Conservation (phyloP, 768 basidiomycete species). For the Lentinula boryana region DNA sequence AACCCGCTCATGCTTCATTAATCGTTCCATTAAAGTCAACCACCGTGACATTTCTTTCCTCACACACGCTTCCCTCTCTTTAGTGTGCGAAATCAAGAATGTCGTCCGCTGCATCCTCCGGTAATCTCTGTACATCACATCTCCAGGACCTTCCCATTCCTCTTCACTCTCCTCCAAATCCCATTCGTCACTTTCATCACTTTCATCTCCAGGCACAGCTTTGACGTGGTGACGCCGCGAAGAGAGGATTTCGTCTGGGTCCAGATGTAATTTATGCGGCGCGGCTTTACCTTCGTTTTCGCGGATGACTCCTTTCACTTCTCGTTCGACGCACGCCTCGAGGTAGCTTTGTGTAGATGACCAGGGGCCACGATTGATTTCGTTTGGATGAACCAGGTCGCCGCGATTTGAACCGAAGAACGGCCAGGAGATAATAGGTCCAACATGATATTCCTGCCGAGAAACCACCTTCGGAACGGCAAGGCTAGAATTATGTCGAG, state of each 20-base stretch:
- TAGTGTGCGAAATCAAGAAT: slow-evolving; percentile 68
- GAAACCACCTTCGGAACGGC: neutral
- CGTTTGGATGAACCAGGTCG: slow-evolving; percentile 57
- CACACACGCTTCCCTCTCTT: slow-evolving; percentile 56
- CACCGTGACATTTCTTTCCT: slow-evolving; percentile 69
- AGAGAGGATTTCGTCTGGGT: slow-evolving; percentile 69
- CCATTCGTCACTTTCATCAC: slow-evolving; percentile 77
- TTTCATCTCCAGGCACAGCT: slow-evolving; percentile 67
- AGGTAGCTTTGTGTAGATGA: slow-evolving; percentile 53
- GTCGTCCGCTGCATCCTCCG: slow-evolving; percentile 75
- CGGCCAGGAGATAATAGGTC: slow-evolving; percentile 85
- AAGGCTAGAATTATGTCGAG: slow-evolving; percentile 18
- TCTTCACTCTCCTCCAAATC: slow-evolving; percentile 75
- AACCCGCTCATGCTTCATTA: slow-evolving; percentile 27
- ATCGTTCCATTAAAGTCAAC: slow-evolving; percentile 59
- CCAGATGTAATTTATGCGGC: slow-evolving; percentile 72
- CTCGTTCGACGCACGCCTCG: slow-evolving; percentile 61
- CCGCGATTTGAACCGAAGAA: slow-evolving; percentile 86
- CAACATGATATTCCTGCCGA: slow-evolving; percentile 48
- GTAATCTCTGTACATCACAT: slow-evolving; percentile 79
- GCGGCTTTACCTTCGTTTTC: slow-evolving; percentile 77
- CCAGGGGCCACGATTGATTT: slow-evolving; percentile 83
- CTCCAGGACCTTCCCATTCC: slow-evolving; percentile 74
- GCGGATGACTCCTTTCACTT: slow-evolving; percentile 63
- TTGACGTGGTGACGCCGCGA: slow-evolving; percentile 65